Evolutionary conservation across 371 early-diverging fungal species (phyloP).

Genomic region (Syncephalastrum monosporum): DNA sequence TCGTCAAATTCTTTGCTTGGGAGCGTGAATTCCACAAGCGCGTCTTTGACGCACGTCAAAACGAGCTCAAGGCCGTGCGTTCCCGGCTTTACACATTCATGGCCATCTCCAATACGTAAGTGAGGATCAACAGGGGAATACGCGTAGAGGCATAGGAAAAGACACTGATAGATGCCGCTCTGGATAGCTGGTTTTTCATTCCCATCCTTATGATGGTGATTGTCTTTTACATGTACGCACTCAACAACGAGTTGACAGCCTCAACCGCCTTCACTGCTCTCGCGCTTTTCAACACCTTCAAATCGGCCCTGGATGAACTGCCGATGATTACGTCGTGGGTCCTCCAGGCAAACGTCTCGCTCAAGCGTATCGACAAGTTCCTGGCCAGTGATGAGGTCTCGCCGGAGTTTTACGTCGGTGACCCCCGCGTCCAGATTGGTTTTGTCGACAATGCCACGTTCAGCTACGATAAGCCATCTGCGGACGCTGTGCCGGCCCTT

Average conservation of each 20-base stretch:
- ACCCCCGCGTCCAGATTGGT: slow-evolving; percentile 25
- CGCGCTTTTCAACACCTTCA: slow-evolving; percentile 61
- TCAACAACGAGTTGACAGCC: slow-evolving; percentile 54
- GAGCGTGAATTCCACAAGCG: slow-evolving; percentile 64
- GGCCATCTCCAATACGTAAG: slow-evolving; percentile 19
- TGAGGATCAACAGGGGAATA: no score
- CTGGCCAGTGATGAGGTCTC: slow-evolving; percentile 71
- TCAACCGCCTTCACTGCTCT: slow-evolving; percentile 64
- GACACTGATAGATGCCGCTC: background rate
- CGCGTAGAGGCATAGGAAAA: no score
- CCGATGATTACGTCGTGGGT: slow-evolving; percentile 64
- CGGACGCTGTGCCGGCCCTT: slow-evolving; percentile 38
- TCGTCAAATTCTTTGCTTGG: slow-evolving; percentile 85
- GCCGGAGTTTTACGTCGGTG: background rate
- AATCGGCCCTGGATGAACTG: slow-evolving; percentile 67
- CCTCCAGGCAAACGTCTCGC: slow-evolving; percentile 70
- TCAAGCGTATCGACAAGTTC: slow-evolving; percentile 66
- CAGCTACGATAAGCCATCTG: slow-evolving; percentile 40
- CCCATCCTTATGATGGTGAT: slow-evolving; percentile 59
- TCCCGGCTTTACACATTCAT: slow-evolving; percentile 41
- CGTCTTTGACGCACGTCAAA: slow-evolving; percentile 46
- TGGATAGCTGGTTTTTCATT: slow-evolving; percentile 47
- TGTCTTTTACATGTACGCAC: slow-evolving; percentile 55
- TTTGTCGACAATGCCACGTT: slow-evolving; percentile 53
- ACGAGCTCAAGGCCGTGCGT: slow-evolving; percentile 49